Conservation (phyloP, 1,284 basidiomycete genomes). For the Trichosporon coremiiforme region DNA sequence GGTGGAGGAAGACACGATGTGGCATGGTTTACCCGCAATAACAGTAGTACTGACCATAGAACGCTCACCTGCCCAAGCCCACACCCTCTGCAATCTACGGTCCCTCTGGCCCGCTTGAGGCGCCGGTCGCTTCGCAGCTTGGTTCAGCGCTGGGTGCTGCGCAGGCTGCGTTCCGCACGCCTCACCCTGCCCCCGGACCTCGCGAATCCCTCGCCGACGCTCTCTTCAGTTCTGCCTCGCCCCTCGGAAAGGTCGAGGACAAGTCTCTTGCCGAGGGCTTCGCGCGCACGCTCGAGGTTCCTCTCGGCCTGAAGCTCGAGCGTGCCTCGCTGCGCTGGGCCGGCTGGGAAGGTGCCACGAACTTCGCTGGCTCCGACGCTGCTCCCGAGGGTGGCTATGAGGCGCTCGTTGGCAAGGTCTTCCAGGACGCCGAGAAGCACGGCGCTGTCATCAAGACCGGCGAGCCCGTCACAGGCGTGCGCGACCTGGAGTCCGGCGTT, state of each 20-base stretch:
- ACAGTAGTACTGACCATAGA: conserved; percentile 24
- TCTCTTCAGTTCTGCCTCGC: conserved; percentile 50
- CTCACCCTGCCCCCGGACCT: conserved; percentile 43
- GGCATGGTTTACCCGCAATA: background rate
- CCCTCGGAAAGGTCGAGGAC: conserved; percentile 37
- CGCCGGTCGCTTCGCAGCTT: conserved; percentile 33
- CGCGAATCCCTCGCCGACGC: conserved; percentile 47
- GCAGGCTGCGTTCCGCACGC: conserved; percentile 41
- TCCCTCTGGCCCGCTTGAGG: conserved; percentile 43
- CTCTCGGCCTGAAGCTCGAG: conserved; percentile 58
- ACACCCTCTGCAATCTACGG: conserved; percentile 48
- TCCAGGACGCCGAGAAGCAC: conserved; percentile 45
- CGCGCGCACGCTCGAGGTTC: conserved; percentile 58
- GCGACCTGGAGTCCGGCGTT: conserved; percentile 32
- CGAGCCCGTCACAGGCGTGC: conserved; percentile 37
- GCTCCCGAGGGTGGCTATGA: conserved; percentile 60
- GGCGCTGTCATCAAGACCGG: conserved; percentile 54
- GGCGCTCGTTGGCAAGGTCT: conserved; percentile 53
- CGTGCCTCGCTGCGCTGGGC: conserved; percentile 53
- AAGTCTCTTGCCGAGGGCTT: conserved; percentile 46
- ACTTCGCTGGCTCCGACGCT: conserved; percentile 59
- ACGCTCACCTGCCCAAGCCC: conserved; percentile 49
- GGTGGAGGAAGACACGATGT: background rate
- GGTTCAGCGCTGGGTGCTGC: conserved; percentile 43
- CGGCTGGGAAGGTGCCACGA: conserved; percentile 55